phyloP scores from a whole-genome alignment of 805 yeast species.

The Saccharomycopsis synnaedendra region DNA sequence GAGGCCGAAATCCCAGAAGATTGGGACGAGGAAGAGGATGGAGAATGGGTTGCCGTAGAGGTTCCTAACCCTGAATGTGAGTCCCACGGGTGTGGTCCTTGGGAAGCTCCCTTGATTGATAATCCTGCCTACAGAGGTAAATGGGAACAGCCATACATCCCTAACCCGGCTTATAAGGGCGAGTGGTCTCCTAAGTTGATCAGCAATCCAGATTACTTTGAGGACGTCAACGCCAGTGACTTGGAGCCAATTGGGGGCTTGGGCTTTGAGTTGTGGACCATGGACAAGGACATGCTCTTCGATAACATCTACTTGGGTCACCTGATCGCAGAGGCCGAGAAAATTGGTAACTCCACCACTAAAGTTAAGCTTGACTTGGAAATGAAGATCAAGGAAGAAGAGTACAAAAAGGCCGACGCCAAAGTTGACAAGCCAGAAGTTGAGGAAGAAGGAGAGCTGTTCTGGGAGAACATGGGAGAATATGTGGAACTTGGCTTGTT shows the following conservation, averaged over 20 bases:
- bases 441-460: constrained; percentile 15
- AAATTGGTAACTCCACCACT: constrained; percentile 69
- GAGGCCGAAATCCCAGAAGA: constrained; percentile 53
- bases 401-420: constrained; percentile 29
- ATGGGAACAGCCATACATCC: constrained; percentile 59
- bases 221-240: constrained; percentile 46
- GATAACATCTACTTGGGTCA: constrained; percentile 83
- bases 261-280: constrained; percentile 87
- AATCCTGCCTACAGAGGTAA: constrained; percentile 70
- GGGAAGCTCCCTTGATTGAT: constrained; percentile 55
- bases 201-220: constrained; percentile 59
- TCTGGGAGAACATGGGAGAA: neutral
- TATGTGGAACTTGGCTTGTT: constrained; percentile 38
- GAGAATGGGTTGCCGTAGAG: constrained; percentile 67
- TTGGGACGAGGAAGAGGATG: constrained; percentile 90
- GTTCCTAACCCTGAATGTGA: constrained; percentile 68
- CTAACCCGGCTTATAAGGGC: constrained; percentile 73
- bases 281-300: constrained; percentile 63
- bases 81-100: constrained; percentile 67
- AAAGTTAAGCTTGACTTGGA: constrained; percentile 42
- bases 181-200: constrained; percentile 60
- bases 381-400: constrained; percentile 28
- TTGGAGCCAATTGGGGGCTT: constrained; percentile 64
- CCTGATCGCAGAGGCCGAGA: constrained; percentile 74
- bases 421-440: constrained; percentile 29